phyloP scores from a whole-genome alignment of 768 basidiomycete species.

The Mycena albidolilacea region DNA sequence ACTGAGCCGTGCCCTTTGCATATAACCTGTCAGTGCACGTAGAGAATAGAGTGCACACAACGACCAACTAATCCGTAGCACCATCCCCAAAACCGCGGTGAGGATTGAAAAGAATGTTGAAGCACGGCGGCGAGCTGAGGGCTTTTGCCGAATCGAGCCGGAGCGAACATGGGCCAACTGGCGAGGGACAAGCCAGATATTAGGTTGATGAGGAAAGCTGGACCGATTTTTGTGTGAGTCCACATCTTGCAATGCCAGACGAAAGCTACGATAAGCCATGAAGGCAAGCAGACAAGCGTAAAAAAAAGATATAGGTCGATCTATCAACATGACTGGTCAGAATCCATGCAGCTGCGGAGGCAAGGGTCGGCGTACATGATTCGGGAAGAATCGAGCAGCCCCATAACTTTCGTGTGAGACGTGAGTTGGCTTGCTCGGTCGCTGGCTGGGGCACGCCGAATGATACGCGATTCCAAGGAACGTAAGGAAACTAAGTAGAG shows the following conservation, averaged over 20 bases:
- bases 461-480: conserved; percentile 85
- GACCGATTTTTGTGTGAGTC: conserved; percentile 66
- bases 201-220: conserved; percentile 77
- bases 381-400: conserved; percentile 74
- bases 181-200: conserved; percentile 77
- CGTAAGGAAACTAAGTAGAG: conserved; percentile 59
- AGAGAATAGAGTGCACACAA: background rate
- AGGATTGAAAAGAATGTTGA: conserved; percentile 77
- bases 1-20: conserved; percentile 44
- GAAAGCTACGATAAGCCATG: conserved; percentile 75
- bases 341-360: too few species aligned
- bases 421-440: conserved; percentile 79
- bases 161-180: conserved; percentile 81
- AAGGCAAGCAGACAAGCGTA: conserved; percentile 83
- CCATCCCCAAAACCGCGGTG: conserved; percentile 76
- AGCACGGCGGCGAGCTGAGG: conserved; percentile 80
- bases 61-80: conserved; percentile 51
- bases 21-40: background rate
- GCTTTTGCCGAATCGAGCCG: conserved; percentile 79
- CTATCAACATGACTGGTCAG: too few species aligned
- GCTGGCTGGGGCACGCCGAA: conserved; percentile 75
- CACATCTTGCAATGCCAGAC: conserved; percentile 80
- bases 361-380: too few species aligned
- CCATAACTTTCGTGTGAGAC: conserved; percentile 86
- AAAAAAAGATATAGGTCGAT: conserved; percentile 77